Base-by-base conservation (phyloP, 345 rosid genomes). In the Heritiera littoralis region DNA sequence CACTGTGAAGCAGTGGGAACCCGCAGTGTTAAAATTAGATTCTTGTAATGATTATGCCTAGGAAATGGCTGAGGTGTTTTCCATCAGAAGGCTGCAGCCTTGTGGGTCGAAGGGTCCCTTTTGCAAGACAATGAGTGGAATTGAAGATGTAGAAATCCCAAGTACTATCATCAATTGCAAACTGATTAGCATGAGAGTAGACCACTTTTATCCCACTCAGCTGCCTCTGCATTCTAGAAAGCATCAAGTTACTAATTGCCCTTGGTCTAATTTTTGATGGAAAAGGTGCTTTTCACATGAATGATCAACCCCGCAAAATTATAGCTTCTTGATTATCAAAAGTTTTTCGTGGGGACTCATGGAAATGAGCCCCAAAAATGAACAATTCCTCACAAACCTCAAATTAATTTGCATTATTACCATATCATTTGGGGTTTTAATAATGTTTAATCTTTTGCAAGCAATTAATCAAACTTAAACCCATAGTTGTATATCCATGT, bases 11-110 rank as follows among this genome's bases (percentile, higher is more conserved):
- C 6, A 9, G 2, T 9, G 65, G 9, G 6, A 10, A 23, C 28
- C 54, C 6, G 5, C 18, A 59, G 40, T 30, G 64, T 9, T 14
- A 14, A 55, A 41, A 59, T 4, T 6, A 23, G 48, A 72, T 51
- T 72, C 14, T 46, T 71, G 83, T 74, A 77, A 80, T 80, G 78
- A 72, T 77, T 68, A 80, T 12, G 43, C 66, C 52, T 14, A 51
- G 71, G 17, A 66, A 74, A 51, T 63, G 70, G 80, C 38, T 56
- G 74, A 54, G 56, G 70, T 70, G 86, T 63, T 55, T 9, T 38
- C 77, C 83, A 80, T 63, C 40, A 60, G 38, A 48, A 28, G 17
- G 56, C 52, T 9, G 74, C 35, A 70, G 9, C 9, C 56, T 46
- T 2, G 58, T 48, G 74, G 58, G 40, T 20, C 41, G 58, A 61